A percentile compares a stretch with the other conserved stretches of the same genome.
These are phyloP conservation scores for Trichoderma koningiopsis DNA, from an alignment of 2,329 filamentous ascomycete genomes.

Conservation along the genomic window DNA sequence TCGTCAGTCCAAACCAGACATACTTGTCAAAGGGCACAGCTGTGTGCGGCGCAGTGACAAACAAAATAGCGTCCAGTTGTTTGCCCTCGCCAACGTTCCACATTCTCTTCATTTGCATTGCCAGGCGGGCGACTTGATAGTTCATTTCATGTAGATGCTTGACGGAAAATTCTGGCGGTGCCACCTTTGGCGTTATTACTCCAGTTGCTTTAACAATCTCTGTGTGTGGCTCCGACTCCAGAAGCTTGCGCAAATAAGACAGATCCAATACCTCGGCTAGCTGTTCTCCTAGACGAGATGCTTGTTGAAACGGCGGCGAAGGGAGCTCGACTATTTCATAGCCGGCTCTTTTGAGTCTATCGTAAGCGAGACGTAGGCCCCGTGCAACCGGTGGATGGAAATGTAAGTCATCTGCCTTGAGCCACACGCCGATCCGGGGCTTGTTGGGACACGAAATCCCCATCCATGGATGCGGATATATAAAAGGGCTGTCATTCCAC, in stretches of 20 bases:
- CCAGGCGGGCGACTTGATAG: not conserved
- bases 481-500: not conserved
- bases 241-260: not conserved
- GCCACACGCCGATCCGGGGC: not conserved
- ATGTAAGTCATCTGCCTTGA: not conserved
- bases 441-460: not conserved
- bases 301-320: not conserved
- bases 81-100: not conserved
- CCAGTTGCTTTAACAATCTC: not conserved
- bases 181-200: not conserved
- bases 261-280: not conserved
- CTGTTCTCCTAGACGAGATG: not conserved
- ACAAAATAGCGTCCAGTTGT: not conserved
- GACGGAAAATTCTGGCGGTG: not conserved
- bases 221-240: not conserved
- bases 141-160: not conserved
- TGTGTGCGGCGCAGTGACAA: not conserved
- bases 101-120: constrained; percentile 3
- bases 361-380: not conserved
- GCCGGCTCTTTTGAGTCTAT: not conserved
- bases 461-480: not conserved
- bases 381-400: not conserved
- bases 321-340: not conserved
- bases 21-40: not conserved
- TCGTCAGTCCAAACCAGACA: not conserved